A percentile compares a stretch with the other conserved stretches of the same genome.
These are phyloP conservation scores for Boletus edulis DNA, from an alignment of 768 basidiomycete species.

Conservation along the genomic window DNA sequence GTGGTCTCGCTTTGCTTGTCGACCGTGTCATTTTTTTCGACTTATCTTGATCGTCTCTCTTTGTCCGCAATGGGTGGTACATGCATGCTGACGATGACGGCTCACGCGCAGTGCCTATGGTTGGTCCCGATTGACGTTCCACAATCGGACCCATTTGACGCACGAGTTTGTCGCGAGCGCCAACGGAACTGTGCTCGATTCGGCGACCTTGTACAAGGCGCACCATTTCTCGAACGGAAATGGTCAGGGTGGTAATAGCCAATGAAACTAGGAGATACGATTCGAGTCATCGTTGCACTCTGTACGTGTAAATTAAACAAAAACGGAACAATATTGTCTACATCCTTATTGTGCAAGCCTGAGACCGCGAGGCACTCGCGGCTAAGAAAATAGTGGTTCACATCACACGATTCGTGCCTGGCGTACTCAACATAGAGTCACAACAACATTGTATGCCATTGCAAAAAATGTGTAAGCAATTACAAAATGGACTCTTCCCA, in stretches of 20 bases:
- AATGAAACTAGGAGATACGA: neutral
- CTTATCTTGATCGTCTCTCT: neutral
- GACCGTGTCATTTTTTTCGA: too few relatives aligned
- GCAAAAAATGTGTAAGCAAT: neutral
- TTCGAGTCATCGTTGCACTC: too few relatives aligned
- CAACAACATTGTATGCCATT: neutral
- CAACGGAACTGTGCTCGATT: slow-evolving; percentile 25
- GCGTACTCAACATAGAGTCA: neutral
- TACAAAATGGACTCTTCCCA: slow-evolving; percentile 2
- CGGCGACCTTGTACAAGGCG: slow-evolving; percentile 24
- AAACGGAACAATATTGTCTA: too few relatives aligned
- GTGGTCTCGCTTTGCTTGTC: too few relatives aligned
- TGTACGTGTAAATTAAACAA: too few relatives aligned
- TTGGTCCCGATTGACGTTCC: slow-evolving; percentile 30
- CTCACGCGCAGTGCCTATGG: slow-evolving; percentile 18
- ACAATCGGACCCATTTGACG: slow-evolving; percentile 29
- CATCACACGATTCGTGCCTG: too few relatives aligned
- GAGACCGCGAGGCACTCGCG: too few relatives aligned
- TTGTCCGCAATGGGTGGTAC: neutral
- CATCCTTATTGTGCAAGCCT: too few relatives aligned
- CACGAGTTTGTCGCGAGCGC: slow-evolving; percentile 31
- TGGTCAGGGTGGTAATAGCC: neutral
- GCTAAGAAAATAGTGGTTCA: too few relatives aligned
- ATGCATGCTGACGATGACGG: neutral
- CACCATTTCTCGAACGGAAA: slow-evolving; percentile 10